Base-by-base conservation (phyloP, 345 rosid species). In the Psidium friedrichsthalianum region DNA sequence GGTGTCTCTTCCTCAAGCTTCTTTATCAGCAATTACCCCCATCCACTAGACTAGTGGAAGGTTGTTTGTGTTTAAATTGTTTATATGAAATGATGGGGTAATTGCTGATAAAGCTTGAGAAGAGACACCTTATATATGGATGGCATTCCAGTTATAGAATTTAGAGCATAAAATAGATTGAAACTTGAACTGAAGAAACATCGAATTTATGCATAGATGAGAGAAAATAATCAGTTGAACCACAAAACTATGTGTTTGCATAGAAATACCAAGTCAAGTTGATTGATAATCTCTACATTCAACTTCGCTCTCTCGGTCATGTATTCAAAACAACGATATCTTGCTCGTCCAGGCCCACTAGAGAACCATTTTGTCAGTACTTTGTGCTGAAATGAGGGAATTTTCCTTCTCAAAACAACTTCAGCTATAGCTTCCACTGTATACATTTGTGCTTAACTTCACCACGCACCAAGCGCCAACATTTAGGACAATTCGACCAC, bases 401-500 rank as follows among this genome's bases (percentile, higher is more conserved):
- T 86, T 90, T 93, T 97, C 85, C 90, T 89, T 91, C 98, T 92
- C 90, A 97, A 91, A 89, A 95, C 98, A 87, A 96, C 93, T 87
- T 94, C 98, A 36, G 95, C 86, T 13, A 95, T 96, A 89, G 98
- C 96, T 92, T 95, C 99, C 83, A 91, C 85, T 3, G 95, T 93
- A 89, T 95, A 95, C 94, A 94, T 86, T 92, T 93, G 87, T 94
- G 98, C 90, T 95, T 97, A 84, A 97, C 93, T 91, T 97, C 99
- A 85, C 90, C 90, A 51, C 97, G 97, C 92, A 95, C 94, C 87
- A 95, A 89, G 74, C 98, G 93, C 98, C 99, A 97, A 93, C 87
- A 88, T 97, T 95, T 85, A 95, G 95, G 89, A 97, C 94, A 88
- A 97, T 86, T 90, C 99, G 93, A 84, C 99, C 99, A 82, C 94